Conservation (phyloP, 306 rosid species). For the Inga oerstediana region DNA sequence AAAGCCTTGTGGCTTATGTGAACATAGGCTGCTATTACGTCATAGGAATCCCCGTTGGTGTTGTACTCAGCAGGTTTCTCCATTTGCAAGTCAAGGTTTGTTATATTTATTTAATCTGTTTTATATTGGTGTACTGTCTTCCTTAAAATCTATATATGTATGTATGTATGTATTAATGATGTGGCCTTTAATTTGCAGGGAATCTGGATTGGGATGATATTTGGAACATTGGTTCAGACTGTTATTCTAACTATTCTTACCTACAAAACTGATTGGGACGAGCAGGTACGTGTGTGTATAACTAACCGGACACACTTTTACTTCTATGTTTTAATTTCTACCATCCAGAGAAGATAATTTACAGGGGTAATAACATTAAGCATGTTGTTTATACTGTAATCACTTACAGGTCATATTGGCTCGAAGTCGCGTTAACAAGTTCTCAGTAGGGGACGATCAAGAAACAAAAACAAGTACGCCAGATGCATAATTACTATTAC, state of each 20-base stretch:
- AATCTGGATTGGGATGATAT: slow-evolving; percentile 72
- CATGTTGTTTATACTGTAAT: not conserved
- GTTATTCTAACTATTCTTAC: slow-evolving; percentile 47
- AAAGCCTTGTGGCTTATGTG: slow-evolving; percentile 50
- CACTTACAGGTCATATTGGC: slow-evolving; percentile 42
- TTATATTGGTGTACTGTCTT: not conserved
- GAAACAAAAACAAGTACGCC: slow-evolving; percentile 21
- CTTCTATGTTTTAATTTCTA: not conserved
- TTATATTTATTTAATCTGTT: not conserved
- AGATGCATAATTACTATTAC: not conserved
- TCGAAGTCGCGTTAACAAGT: slow-evolving; percentile 38
- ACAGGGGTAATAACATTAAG: not conserved
- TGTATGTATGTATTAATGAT: not conserved
- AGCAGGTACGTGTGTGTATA: slow-evolving; percentile 45
- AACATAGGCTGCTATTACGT: slow-evolving; percentile 55
- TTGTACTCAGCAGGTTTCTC: slow-evolving; percentile 41
- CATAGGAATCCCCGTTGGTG: slow-evolving; percentile 51
- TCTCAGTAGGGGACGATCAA: slow-evolving; percentile 30
- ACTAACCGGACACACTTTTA: not conserved
- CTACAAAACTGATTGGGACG: slow-evolving; percentile 63
- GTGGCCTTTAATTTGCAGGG: slow-evolving; percentile 39
- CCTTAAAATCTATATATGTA: not conserved
- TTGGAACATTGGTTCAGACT: slow-evolving; percentile 68
- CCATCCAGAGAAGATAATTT: not conserved
- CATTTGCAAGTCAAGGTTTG: slow-evolving; percentile 44